Percentiles rank a stretch among this genome's conserved stretches.
These are phyloP conservation scores for Sarocladium oryzae DNA, from an alignment of 2,329 filamentous ascomycete genomes.

Conservation along the genomic window DNA sequence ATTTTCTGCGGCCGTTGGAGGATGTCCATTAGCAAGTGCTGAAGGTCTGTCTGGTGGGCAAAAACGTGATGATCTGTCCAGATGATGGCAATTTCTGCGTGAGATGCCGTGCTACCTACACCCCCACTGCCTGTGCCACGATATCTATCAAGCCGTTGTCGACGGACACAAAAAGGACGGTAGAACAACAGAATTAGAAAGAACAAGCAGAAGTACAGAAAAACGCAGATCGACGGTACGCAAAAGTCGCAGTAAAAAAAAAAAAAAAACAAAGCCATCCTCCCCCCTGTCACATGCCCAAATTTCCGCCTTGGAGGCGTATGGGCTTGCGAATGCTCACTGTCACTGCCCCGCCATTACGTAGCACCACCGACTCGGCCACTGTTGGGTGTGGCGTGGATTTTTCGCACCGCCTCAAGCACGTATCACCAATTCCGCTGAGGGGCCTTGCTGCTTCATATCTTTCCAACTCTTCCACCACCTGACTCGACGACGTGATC, in stretches of 20 bases:
- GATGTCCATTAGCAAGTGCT: too few species aligned
- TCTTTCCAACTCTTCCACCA: not conserved
- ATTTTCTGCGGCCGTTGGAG: too few species aligned
- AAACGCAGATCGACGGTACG: not conserved
- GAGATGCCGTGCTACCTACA: too few species aligned
- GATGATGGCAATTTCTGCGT: too few species aligned
- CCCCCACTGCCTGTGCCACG: too few species aligned
- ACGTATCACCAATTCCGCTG: not conserved
- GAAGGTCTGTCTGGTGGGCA: too few species aligned
- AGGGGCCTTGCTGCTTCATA: not conserved
- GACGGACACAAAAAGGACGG: too few species aligned
- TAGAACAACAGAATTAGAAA: too few species aligned
- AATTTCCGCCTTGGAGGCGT: not conserved
- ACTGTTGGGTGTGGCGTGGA: constrained; percentile 10
- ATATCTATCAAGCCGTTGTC: too few species aligned
- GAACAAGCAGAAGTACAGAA: not conserved
- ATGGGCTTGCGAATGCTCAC: constrained; percentile 1
- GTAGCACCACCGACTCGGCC: constrained; percentile 20
- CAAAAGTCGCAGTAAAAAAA: not conserved
- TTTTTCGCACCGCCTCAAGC: constrained; percentile 12
- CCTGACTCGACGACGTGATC: not conserved
- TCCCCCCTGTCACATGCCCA: constrained; percentile 1
- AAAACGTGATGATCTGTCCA: too few species aligned
- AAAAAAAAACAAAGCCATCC: not conserved
- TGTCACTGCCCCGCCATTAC: constrained; percentile 31